phyloP scores from a whole-genome alignment of 768 basidiomycete species.

The Suillus subluteus region DNA sequence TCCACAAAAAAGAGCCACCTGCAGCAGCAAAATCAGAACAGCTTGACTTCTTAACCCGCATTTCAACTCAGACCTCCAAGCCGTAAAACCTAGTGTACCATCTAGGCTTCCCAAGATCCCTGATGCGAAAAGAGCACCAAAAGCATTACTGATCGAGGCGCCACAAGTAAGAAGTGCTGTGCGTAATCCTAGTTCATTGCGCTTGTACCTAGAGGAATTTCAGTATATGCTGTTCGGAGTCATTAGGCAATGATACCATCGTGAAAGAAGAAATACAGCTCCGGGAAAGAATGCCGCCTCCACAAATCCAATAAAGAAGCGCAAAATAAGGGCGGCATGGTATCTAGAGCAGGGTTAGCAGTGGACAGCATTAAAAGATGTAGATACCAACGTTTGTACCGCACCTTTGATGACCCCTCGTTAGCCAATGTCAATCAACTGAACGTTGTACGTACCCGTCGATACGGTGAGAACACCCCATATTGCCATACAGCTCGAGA shows the following conservation, averaged over 20 bases:
- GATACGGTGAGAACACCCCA: constrained; percentile 67
- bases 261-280: constrained; percentile 65
- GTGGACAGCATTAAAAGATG: neutral
- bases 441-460: constrained; percentile 42
- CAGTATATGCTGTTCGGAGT: neutral
- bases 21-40: constrained; percentile 3
- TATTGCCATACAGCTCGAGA: constrained; percentile 65
- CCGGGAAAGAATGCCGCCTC: constrained; percentile 73
- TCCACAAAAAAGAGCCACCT: constrained; percentile 78
- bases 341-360: constrained; percentile 43
- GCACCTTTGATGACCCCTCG: constrained; percentile 29
- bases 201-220: constrained; percentile 49
- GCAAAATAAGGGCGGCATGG: constrained; percentile 57
- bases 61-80: constrained; percentile 41
- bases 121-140: constrained; percentile 76
- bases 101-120: constrained; percentile 75
- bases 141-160: constrained; percentile 77
- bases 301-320: constrained; percentile 78
- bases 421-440: constrained; percentile 5
- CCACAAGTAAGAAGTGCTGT: constrained; percentile 72
- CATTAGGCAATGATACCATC: constrained; percentile 45
- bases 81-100: constrained; percentile 55
- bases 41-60: neutral
- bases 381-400: constrained; percentile 30
- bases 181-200: constrained; percentile 66